A percentile compares a stretch with the other conserved stretches of the same genome.
Evolutionary conservation across 257 asterid species (phyloP).

Genomic region (Ballota nigra): DNA sequence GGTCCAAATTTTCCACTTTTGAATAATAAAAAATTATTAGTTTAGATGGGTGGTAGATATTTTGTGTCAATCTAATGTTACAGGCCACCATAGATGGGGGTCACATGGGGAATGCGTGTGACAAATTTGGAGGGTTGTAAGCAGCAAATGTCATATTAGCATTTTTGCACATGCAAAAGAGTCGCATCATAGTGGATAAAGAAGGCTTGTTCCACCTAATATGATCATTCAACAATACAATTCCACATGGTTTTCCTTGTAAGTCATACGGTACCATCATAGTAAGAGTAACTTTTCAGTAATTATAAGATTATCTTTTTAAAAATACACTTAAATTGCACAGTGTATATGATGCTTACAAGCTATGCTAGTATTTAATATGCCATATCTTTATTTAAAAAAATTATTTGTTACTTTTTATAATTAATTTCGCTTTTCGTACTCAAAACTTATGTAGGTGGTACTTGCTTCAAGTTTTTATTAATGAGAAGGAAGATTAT

Average conservation of each 20-base stretch:
- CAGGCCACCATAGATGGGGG: constrained; percentile 11
- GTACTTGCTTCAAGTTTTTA: no score
- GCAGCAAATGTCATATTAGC: background rate
- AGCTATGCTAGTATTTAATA: no score
- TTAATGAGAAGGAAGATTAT: no score
- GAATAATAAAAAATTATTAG: background rate
- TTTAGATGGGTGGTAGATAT: background rate
- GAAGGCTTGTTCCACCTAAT: constrained; percentile 26
- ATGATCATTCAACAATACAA: background rate
- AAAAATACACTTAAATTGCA: no score
- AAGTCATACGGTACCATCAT: no score
- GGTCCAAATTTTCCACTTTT: background rate
- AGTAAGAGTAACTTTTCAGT: no score
- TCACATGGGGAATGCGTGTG: constrained; percentile 14
- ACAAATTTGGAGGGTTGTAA: constrained; percentile 21
- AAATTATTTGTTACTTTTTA: no score
- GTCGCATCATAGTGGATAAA: background rate
- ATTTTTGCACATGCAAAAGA: constrained; percentile 2
- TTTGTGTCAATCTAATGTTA: background rate
- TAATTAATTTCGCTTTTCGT: no score
- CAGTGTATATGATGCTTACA: no score
- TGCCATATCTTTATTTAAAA: background rate
- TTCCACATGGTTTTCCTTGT: constrained; percentile 23
- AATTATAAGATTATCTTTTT: no score
- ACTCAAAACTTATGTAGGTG: no score